These are phyloP conservation scores for Vaccinium corymbosum DNA, from an alignment of 148 eudicot genomes.

Conservation along the genomic window DNA sequence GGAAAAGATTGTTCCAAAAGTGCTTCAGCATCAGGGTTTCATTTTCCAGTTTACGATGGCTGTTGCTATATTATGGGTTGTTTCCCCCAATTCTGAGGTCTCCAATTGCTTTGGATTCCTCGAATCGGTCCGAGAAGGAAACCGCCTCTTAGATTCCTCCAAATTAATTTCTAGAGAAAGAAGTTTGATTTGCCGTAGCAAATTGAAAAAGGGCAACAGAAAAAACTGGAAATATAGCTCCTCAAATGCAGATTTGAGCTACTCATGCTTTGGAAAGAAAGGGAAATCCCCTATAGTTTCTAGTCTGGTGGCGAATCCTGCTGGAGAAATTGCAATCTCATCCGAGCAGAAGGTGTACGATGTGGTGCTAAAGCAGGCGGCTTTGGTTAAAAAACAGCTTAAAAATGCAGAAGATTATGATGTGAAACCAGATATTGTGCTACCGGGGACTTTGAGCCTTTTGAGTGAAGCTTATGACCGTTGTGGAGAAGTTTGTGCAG, in stretches of 20 bases:
- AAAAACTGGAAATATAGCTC: constrained; percentile 41
- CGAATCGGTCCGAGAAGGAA: constrained; percentile 37
- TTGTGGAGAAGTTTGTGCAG: constrained; percentile 80
- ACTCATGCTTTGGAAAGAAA: constrained; percentile 29
- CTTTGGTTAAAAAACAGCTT: constrained; percentile 60
- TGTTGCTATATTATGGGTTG: constrained; percentile 69
- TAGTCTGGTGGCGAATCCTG: constrained; percentile 66
- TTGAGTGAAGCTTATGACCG: constrained; percentile 76
- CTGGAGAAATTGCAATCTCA: constrained; percentile 60
- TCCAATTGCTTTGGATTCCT: constrained; percentile 42
- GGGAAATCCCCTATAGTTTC: constrained; percentile 41
- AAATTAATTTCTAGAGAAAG: constrained; percentile 19
- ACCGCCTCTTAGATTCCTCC: constrained; percentile 25
- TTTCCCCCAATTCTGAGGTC: constrained; percentile 63
- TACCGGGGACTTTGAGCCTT: constrained; percentile 66
- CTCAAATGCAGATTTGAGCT: constrained; percentile 20
- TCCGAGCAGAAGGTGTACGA: constrained; percentile 95
- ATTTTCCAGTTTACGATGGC: constrained; percentile 44
- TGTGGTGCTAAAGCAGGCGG: constrained; percentile 91
- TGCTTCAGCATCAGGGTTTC: not conserved
- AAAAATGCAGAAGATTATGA: constrained; percentile 47
- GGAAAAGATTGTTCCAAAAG: constrained; percentile 8
- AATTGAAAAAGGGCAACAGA: constrained; percentile 35
- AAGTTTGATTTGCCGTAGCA: constrained; percentile 28
- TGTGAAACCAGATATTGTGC: constrained; percentile 77